phyloP scores from a whole-genome alignment of 202 grass and related monocot species.

The Schoenoplectus triqueter region DNA sequence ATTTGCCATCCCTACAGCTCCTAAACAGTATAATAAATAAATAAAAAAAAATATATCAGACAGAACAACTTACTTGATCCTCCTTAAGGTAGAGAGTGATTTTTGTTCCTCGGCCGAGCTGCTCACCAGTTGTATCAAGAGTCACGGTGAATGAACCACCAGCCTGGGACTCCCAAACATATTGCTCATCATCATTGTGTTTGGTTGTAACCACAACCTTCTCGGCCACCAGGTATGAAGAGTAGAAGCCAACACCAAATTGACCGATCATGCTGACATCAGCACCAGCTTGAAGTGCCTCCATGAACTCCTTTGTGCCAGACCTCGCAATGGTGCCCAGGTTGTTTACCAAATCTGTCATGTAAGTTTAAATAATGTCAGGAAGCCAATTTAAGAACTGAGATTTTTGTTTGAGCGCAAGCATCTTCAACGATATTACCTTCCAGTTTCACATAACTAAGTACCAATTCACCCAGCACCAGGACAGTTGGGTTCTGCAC shows the following conservation, averaged over 20 bases:
- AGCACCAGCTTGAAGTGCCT: conserved; percentile 69
- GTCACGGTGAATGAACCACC: conserved; percentile 77
- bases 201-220: conserved; percentile 74
- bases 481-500: neutral
- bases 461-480: neutral
- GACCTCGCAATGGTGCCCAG: conserved; percentile 85
- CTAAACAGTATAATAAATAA: too few species aligned
- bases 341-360: conserved; percentile 76
- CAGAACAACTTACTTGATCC: conserved; percentile 48
- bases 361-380: neutral
- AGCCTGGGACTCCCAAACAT: conserved; percentile 77
- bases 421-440: neutral
- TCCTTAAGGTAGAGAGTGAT: conserved; percentile 80
- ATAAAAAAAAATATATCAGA: neutral
- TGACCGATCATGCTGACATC: conserved; percentile 90
- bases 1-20: neutral
- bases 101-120: conserved; percentile 72
- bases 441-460: neutral
- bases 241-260: conserved; percentile 88
- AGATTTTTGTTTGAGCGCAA: neutral
- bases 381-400: neutral
- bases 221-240: conserved; percentile 70
- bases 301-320: conserved; percentile 93
- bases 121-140: conserved; percentile 50
- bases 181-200: conserved; percentile 90